Percentiles rank a stretch among this genome's conserved stretches.
These are phyloP conservation scores for Toxicodendron radicans DNA, from an alignment of 345 rosid species.

Conservation along the genomic window DNA sequence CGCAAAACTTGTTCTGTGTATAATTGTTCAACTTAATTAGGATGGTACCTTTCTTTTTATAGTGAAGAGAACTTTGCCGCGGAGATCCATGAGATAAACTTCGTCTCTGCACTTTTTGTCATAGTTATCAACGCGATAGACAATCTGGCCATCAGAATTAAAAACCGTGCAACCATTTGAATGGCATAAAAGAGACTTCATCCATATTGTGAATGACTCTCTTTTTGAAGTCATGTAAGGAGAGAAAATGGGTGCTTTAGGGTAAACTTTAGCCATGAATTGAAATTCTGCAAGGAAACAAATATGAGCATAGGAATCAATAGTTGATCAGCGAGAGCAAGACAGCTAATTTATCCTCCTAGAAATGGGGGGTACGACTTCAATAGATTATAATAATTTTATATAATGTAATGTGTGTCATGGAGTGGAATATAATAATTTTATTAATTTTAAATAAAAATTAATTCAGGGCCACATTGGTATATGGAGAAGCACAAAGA, in stretches of 20 bases:
- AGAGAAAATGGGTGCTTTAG: conserved; percentile 9
- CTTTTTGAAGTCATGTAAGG: conserved; percentile 24
- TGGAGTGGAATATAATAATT: neutral
- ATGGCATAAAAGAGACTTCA: conserved; percentile 48
- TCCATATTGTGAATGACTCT: conserved; percentile 48
- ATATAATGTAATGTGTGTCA: neutral
- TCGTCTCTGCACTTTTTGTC: conserved; percentile 35
- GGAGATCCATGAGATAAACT: conserved; percentile 47
- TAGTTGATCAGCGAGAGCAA: neutral
- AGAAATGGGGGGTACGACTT: neutral
- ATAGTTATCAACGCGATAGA: conserved; percentile 49
- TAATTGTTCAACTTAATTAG: too few relatives aligned
- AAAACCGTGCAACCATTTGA: conserved; percentile 49
- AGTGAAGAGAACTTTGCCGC: conserved; percentile 43
- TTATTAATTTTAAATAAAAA: too few relatives aligned
- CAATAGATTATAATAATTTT: neutral
- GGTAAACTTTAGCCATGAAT: conserved; percentile 32
- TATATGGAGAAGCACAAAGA: too few relatives aligned
- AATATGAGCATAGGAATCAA: neutral
- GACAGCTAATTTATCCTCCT: neutral
- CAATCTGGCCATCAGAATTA: conserved; percentile 37
- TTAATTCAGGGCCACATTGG: too few relatives aligned
- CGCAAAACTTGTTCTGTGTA: too few relatives aligned
- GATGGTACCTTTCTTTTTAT: conserved; percentile 34
- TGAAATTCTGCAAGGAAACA: neutral